A percentile compares a stretch with the other conserved stretches of the same genome.
Evolutionary conservation across 139 green algal genomes (phyloP).

Genomic region (Chlorella sp.): DNA sequence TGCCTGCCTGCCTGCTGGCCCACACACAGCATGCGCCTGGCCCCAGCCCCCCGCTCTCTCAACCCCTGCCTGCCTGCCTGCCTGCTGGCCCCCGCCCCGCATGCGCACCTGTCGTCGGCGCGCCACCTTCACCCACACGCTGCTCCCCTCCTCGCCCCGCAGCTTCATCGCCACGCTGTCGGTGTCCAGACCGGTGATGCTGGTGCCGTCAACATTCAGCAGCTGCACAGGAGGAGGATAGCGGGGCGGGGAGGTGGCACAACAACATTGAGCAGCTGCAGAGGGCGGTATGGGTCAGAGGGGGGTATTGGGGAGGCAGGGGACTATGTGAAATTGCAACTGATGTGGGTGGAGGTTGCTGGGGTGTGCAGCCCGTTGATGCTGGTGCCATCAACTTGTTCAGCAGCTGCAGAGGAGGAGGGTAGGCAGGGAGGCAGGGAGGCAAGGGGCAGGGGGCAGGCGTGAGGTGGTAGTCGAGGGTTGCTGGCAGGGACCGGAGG

Average conservation of each 20-base stretch:
- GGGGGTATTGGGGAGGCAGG: background rate
- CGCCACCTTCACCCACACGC: slow-evolving; percentile 73
- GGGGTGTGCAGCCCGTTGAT: no score
- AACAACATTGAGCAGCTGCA: background rate
- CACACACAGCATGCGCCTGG: no score
- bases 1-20: background rate
- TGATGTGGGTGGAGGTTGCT: no score
- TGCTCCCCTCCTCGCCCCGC: slow-evolving; percentile 75
- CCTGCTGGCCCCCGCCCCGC: no score
- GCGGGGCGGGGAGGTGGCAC: background rate
- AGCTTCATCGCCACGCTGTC: slow-evolving; percentile 81
- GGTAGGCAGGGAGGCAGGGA: no score
- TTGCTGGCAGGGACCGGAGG: no score
- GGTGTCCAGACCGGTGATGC: slow-evolving; percentile 71
- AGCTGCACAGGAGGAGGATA: slow-evolving; percentile 26
- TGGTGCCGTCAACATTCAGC: slow-evolving; percentile 66
- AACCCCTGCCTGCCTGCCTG: background rate
- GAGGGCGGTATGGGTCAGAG: background rate
- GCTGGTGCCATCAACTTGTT: no score
- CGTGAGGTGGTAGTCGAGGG: no score
- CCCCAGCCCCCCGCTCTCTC: no score
- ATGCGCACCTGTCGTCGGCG: slow-evolving; percentile 53
- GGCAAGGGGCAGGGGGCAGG: no score
- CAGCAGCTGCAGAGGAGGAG: no score
- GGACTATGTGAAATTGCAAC: no score